phyloP scores from a whole-genome alignment of 768 basidiomycete species.

The Boletus barrowsii region DNA sequence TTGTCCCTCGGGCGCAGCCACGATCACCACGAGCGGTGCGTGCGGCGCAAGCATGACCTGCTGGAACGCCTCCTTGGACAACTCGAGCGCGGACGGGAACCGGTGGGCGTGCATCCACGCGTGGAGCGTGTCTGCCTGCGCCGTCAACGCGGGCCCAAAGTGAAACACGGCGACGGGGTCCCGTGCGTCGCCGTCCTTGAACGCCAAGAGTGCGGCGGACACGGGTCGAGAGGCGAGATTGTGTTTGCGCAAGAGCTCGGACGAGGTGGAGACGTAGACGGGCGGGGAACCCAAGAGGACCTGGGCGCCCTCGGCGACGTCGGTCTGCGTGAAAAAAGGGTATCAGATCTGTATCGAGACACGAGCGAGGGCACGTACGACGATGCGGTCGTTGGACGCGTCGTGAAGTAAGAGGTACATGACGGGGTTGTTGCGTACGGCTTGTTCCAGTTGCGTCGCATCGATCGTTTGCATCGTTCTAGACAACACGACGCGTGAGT shows the following conservation, averaged over 20 bases:
- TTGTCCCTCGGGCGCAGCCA: slow-evolving; percentile 40
- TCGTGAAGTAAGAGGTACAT: slow-evolving; percentile 52
- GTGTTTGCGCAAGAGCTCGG: slow-evolving; percentile 34
- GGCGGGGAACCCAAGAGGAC: slow-evolving; percentile 48
- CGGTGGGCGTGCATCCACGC: slow-evolving; percentile 67
- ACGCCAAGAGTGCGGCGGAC: slow-evolving; percentile 63
- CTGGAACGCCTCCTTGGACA: slow-evolving; percentile 78
- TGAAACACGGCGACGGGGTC: slow-evolving; percentile 45
- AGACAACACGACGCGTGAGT: neutral
- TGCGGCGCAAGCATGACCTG: slow-evolving; percentile 81
- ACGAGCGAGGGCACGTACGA: slow-evolving; percentile 27
- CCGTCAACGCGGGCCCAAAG: neutral
- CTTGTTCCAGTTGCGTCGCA: slow-evolving; percentile 2
- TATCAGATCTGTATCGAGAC: neutral
- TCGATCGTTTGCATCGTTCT: slow-evolving; percentile 25
- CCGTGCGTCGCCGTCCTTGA: slow-evolving; percentile 55
- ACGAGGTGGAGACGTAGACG: slow-evolving; percentile 40
- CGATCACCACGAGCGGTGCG: slow-evolving; percentile 76
- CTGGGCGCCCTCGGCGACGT: slow-evolving; percentile 56
- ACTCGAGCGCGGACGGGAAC: slow-evolving; percentile 69
- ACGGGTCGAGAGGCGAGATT: slow-evolving; percentile 31
- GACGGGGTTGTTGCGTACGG: slow-evolving; percentile 14
- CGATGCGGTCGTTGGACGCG: slow-evolving; percentile 26
- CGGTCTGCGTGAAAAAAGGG: slow-evolving; percentile 33
- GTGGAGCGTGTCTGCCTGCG: slow-evolving; percentile 23